These are phyloP conservation scores for Cystobasidium sp. DNA, from an alignment of 1,284 basidiomycete species.

Conservation along the genomic window DNA sequence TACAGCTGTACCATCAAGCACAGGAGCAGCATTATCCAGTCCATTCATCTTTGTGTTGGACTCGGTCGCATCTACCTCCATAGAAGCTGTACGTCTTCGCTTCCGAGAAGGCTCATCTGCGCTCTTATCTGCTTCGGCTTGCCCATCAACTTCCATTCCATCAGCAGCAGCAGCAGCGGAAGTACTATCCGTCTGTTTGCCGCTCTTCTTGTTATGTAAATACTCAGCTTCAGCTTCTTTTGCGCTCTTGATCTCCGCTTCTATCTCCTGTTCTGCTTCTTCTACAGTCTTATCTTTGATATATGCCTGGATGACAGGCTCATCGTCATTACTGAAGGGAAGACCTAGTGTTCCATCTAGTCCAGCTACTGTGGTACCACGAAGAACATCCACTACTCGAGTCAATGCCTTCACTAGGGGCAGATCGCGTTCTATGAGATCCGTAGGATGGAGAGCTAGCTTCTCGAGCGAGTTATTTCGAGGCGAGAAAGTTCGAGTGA, in stretches of 20 bases:
- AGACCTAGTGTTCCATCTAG: conserved; percentile 24
- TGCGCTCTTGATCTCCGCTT: neutral
- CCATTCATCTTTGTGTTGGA: neutral
- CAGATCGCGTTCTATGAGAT: conserved; percentile 52
- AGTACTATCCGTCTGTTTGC: neutral
- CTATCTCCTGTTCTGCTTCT: conserved; percentile 16
- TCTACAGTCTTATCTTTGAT: conserved; percentile 4
- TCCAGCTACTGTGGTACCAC: conserved; percentile 50
- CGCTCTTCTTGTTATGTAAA: neutral
- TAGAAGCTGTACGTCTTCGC: conserved; percentile 13
- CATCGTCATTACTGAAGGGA: conserved; percentile 33
- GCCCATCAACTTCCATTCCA: neutral
- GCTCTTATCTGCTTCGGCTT: conserved; percentile 58
- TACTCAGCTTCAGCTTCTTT: neutral
- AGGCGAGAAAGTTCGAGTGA: conserved; percentile 48
- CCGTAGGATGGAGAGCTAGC: conserved; percentile 48
- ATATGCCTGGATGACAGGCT: conserved; percentile 7
- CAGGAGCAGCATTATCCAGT: neutral
- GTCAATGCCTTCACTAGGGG: conserved; percentile 46
- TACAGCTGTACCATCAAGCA: neutral
- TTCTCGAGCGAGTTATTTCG: conserved; percentile 48
- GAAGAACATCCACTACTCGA: conserved; percentile 47
- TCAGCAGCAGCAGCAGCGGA: neutral
- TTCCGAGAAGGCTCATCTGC: conserved; percentile 59
- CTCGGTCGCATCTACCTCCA: neutral